Conservation (phyloP, 2,329 filamentous ascomycete genomes). For the Colletotrichum sp. region DNA sequence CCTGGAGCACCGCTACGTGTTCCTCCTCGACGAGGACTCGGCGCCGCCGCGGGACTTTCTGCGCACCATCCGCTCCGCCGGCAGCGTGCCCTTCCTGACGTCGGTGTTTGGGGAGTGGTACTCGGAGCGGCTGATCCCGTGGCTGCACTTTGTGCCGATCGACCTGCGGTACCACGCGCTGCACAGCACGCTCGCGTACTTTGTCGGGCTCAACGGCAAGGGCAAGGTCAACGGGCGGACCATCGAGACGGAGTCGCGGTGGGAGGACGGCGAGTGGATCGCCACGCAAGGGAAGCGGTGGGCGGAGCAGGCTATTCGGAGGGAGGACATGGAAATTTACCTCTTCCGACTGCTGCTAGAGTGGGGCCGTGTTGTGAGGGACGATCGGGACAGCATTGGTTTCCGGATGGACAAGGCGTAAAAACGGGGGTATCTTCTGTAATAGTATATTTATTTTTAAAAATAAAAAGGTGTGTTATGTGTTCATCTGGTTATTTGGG, state of each 20-base stretch:
- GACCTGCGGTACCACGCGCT: constrained; percentile 76
- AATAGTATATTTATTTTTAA: not conserved
- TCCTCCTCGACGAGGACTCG: constrained; percentile 74
- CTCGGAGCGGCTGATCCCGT: constrained; percentile 74
- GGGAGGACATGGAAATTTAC: constrained; percentile 82
- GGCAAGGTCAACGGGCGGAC: constrained; percentile 48
- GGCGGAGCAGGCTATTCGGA: constrained; percentile 66
- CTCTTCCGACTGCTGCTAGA: constrained; percentile 79
- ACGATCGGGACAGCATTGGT: constrained; percentile 54
- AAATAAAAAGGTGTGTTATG: not conserved
- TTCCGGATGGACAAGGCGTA: constrained; percentile 28
- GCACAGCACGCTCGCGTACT: constrained; percentile 77
- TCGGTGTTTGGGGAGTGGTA: constrained; percentile 82
- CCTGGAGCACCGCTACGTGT: constrained; percentile 71
- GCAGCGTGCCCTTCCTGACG: constrained; percentile 71
- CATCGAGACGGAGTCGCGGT: constrained; percentile 52
- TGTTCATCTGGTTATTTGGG: not conserved
- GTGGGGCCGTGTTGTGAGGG: constrained; percentile 74
- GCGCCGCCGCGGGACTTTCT: constrained; percentile 67
- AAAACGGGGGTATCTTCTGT: not conserved
- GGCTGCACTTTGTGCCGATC: constrained; percentile 82
- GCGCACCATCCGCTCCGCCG: constrained; percentile 65
- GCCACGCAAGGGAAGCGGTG: constrained; percentile 69
- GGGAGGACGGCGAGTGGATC: constrained; percentile 66
- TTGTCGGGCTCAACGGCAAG: constrained; percentile 60